Evolutionary conservation across 2,329 filamentous ascomycete genomes (phyloP).

Genomic region (Hyphodiscus sp.): DNA sequence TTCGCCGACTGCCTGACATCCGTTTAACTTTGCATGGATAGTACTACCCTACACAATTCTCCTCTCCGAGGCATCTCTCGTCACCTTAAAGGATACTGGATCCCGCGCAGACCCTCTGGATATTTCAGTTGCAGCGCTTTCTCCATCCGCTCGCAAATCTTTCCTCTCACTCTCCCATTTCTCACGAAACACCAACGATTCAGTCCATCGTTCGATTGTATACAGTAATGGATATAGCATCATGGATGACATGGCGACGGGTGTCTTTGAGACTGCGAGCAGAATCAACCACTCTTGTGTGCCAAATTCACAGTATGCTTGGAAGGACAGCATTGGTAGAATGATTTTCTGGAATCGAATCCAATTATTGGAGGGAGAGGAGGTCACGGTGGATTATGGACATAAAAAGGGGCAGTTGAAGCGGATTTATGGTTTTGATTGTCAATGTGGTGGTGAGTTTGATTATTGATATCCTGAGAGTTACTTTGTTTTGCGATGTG

Average conservation of each 20-base stretch:
- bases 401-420: conserved; percentile 14
- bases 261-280: conserved; percentile 17
- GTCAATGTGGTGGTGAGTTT: conserved; percentile 15
- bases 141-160: conserved; percentile 4
- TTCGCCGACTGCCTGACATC: too few relatives aligned
- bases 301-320: conserved; percentile 18
- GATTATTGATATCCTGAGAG: too few relatives aligned
- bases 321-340: conserved; percentile 16
- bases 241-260: conserved; percentile 12
- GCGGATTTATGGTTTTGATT: conserved; percentile 25
- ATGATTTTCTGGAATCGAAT: conserved; percentile 21
- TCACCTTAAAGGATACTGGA: conserved; percentile 15
- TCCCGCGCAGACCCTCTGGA: conserved; percentile 15
- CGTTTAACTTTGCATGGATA: too few relatives aligned
- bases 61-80: conserved; percentile 19
- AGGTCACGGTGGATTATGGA: conserved; percentile 26
- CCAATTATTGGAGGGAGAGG: conserved; percentile 20
- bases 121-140: conserved; percentile 10
- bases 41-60: conserved; percentile 15
- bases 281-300: conserved; percentile 21
- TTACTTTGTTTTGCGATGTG: too few relatives aligned
- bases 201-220: conserved; percentile 15
- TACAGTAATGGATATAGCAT: conserved; percentile 22
- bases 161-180: conserved; percentile 15
- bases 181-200: conserved; percentile 11